Conservation (phyloP, 2,329 filamentous ascomycete genomes). For the Aurifilum marmelostoma region DNA sequence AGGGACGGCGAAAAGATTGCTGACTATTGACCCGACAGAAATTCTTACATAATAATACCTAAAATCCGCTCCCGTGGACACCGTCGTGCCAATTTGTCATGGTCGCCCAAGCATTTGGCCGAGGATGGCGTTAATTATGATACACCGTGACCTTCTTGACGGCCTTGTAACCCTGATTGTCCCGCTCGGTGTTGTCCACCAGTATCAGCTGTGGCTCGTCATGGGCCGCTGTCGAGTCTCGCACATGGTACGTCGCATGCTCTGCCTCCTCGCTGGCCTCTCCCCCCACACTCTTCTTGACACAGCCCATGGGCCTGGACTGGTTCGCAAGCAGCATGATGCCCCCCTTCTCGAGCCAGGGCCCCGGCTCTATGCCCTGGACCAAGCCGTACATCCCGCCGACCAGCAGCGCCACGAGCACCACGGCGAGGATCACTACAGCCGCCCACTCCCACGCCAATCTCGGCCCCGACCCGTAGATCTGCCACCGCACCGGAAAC, state of each 20-base stretch:
- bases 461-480: slow-evolving; percentile 10
- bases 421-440: slow-evolving; percentile 9
- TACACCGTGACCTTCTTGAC: neutral
- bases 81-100: neutral
- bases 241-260: neutral
- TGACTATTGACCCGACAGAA: neutral
- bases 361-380: slow-evolving; percentile 6
- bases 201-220: neutral
- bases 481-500: slow-evolving; percentile 3
- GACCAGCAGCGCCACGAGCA: neutral
- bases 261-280: neutral
- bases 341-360: slow-evolving; percentile 5
- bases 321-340: slow-evolving; percentile 9
- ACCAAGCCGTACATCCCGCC: neutral
- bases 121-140: neutral
- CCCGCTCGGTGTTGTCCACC: neutral
- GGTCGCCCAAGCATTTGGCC: neutral
- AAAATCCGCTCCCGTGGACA: neutral
- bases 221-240: neutral
- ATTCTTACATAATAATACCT: neutral
- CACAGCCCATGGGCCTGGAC: slow-evolving; percentile 5
- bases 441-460: slow-evolving; percentile 14
- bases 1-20: neutral
- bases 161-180: neutral
- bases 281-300: slow-evolving; percentile 3